Evolutionary conservation across 2,329 filamentous ascomycete genomes (phyloP).

Genomic region (Dothistroma pini): DNA sequence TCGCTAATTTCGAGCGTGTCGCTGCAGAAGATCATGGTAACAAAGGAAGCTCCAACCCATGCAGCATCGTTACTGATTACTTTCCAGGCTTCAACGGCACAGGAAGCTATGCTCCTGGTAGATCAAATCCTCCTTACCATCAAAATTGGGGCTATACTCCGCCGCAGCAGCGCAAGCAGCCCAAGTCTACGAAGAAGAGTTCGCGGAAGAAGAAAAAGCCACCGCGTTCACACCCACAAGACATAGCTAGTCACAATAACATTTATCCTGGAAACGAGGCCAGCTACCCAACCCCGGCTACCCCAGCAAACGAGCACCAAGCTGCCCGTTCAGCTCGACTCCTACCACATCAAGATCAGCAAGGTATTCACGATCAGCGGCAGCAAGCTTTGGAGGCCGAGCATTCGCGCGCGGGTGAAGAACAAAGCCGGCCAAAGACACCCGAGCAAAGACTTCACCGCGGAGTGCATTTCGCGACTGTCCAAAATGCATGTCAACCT

Average conservation of each 20-base stretch:
- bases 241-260: neutral
- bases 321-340: neutral
- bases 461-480: neutral
- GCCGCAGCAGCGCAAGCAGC: neutral
- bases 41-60: neutral
- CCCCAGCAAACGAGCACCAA: neutral
- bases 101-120: neutral
- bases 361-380: neutral
- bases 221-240: neutral
- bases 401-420: neutral
- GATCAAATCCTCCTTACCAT: neutral
- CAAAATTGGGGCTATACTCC: neutral
- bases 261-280: neutral
- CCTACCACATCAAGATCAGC: neutral
- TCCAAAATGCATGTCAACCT: neutral
- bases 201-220: neutral
- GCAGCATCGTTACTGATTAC: neutral
- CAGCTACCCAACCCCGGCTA: neutral
- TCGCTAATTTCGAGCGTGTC: neutral
- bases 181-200: neutral
- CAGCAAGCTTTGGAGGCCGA: neutral
- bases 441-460: neutral
- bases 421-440: neutral
- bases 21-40: neutral
- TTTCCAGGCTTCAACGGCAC: neutral